Evolutionary conservation across 2,329 filamentous ascomycete genomes (phyloP), one percentile per base, ranked within the genome.

Genomic region (Reticulascus tulasneorum): DNA sequence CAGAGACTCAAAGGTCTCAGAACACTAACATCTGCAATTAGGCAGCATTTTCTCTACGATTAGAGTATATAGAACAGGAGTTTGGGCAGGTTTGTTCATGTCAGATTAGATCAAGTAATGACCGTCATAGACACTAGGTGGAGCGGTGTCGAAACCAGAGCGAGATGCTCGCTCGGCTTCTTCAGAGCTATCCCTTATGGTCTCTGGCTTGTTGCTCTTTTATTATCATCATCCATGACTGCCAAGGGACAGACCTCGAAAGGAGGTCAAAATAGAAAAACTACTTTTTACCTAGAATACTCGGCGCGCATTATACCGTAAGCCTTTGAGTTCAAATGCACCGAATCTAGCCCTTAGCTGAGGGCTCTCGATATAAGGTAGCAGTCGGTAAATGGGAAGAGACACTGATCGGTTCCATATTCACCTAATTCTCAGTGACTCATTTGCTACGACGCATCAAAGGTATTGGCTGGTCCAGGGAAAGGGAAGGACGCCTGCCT

Each of bases 61-160:
- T n/a, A n/a, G n/a, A n/a, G n/a, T n/a, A n/a, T n/a, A n/a, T n/a
- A n/a, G n/a, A n/a, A n/a, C n/a, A 42, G 28, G 18, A 6, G 21
- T n/a, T 23, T 32, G 24, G 9, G 16, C 23, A 33, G 16, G 24
- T 18, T 27, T 18, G 23, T 13, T 17, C 15, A 23, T 24, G 55
- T 79, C 74, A 78, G 74, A 79, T 79, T 78, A 79, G 75, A 78
- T 79, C 75, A 79, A 79, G 75, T 78, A 66, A 63, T 55, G 42
- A 54, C 63, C 63, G 54, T 67, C 66, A 68, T 54, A 15, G 60
- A 67, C 63, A n/a, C 46, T 33, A 35, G 31, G 48, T 37, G 44
- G 52, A 54, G 48, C 49, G 52, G 51, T 44, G 47, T 57, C 56
- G 61, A 58, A 74, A 75, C 74, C 73, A 64, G 62, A 73, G 62